phyloP scores from a whole-genome alignment of 2,329 filamentous ascomycete genomes.

The Dothistroma pini region DNA sequence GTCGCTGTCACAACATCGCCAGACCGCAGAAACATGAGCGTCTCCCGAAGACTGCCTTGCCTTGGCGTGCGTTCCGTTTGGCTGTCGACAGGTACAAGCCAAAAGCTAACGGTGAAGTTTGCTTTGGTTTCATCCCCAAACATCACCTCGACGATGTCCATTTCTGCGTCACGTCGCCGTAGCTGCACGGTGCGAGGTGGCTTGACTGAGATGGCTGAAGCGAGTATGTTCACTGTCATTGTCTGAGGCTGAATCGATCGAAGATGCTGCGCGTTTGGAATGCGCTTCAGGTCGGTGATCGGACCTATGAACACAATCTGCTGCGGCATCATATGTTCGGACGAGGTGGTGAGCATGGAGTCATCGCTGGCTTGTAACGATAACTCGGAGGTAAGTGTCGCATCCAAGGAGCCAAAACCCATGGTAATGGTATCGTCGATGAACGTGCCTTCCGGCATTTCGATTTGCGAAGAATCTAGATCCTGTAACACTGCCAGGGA shows the following conservation, averaged over 20 bases:
- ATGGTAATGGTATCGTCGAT: conserved; percentile 37
- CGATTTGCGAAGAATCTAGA: conserved; percentile 59
- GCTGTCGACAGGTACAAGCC: conserved; percentile 56
- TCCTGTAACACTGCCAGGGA: conserved; percentile 69
- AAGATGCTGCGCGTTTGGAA: conserved; percentile 67
- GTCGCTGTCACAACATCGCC: conserved; percentile 76
- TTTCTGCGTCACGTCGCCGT: conserved; percentile 43
- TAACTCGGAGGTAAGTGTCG: conserved; percentile 20
- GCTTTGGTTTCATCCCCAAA: conserved; percentile 82
- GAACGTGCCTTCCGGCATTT: conserved; percentile 22
- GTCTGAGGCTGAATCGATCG: conserved; percentile 70
- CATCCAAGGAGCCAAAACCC: conserved; percentile 36
- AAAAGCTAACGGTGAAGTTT: conserved; percentile 80
- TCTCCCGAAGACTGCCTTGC: conserved; percentile 38
- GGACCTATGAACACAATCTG: conserved; percentile 41
- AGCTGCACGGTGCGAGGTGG: conserved; percentile 66
- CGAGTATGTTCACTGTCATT: conserved; percentile 77
- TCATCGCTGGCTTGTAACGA: conserved; percentile 26
- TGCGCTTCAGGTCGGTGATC: conserved; percentile 62
- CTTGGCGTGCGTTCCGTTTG: conserved; percentile 19
- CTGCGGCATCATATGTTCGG: conserved; percentile 12
- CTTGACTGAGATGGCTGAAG: conserved; percentile 69
- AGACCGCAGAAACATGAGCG: conserved; percentile 52
- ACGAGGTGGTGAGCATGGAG: conserved; percentile 11
- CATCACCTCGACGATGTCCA: conserved; percentile 70